phyloP scores from a whole-genome alignment of 352 stramenopile species.

The Phytophthora aleatoria region DNA sequence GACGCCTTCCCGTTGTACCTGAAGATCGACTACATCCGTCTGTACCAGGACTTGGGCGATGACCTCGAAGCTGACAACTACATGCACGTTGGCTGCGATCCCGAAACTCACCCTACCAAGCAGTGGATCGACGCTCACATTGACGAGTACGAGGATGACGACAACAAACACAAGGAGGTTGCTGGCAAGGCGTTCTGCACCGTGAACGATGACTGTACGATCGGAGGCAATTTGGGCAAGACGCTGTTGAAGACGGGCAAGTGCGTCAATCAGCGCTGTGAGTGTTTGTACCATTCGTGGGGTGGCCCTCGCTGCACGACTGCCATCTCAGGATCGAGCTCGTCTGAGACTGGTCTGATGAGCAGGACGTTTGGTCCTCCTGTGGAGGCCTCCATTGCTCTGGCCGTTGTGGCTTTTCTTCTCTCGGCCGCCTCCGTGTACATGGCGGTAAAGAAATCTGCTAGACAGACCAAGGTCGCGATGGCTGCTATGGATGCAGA shows the following conservation, averaged over 20 bases:
- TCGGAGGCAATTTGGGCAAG: constrained; percentile 22
- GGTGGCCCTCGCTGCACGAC: constrained; percentile 60
- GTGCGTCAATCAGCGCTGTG: constrained; percentile 53
- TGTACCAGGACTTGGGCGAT: constrained; percentile 78
- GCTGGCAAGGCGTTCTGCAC: constrained; percentile 59
- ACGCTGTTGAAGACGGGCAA: constrained; percentile 36
- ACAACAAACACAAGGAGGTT: constrained; percentile 60
- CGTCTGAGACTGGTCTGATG: background rate
- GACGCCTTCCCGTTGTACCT: constrained; percentile 60
- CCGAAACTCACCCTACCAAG: constrained; percentile 46
- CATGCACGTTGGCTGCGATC: constrained; percentile 51
- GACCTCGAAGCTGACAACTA: constrained; percentile 36
- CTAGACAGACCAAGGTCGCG: constrained; percentile 25
- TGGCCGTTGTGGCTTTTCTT: constrained; percentile 35
- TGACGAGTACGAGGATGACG: constrained; percentile 48
- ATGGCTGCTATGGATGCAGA: constrained; percentile 21
- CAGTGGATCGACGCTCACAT: constrained; percentile 53
- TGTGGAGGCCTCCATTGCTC: constrained; percentile 34
- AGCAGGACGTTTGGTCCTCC: constrained; percentile 43
- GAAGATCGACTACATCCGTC: constrained; percentile 86
- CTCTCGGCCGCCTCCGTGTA: constrained; percentile 40
- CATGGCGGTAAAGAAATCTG: constrained; percentile 8
- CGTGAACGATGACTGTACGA: constrained; percentile 60
- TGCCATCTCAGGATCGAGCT: constrained; percentile 32
- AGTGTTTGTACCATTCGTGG: constrained; percentile 52